These are phyloP conservation scores for Chamaecyparis obtusa DNA, from an alignment of 75 land plant genomes.

Conservation along the genomic window DNA sequence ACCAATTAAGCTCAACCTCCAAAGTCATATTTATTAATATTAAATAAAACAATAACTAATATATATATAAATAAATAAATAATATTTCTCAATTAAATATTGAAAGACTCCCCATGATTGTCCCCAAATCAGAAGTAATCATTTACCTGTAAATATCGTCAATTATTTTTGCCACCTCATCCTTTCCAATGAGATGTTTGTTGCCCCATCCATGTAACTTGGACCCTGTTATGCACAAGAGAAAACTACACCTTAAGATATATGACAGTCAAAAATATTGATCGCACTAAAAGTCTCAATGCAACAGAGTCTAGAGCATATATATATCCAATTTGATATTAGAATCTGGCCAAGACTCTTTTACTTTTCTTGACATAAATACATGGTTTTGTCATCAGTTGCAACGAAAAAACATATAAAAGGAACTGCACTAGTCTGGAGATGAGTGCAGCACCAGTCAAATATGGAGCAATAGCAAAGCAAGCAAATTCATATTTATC, in stretches of 20 bases:
- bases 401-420: no score
- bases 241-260: neutral
- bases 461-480: neutral
- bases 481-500: neutral
- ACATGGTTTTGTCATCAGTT: neutral
- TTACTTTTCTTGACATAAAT: neutral
- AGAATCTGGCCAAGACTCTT: neutral
- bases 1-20: no score
- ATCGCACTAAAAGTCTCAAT: neutral
- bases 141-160: constrained; percentile 79
- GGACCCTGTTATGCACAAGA: constrained; percentile 7
- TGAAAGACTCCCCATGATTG: no score
- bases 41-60: no score
- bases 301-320: neutral
- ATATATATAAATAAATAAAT: no score
- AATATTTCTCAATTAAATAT: no score
- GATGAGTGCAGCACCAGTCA: neutral
- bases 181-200: constrained; percentile 57
- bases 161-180: constrained; percentile 59
- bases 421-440: no score
- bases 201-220: constrained; percentile 32
- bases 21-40: no score
- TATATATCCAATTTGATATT: neutral
- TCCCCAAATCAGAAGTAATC: neutral
- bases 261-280: neutral